phyloP scores from a whole-genome alignment of 352 stramenopile genomes.

The Phytophthora hybrid region DNA sequence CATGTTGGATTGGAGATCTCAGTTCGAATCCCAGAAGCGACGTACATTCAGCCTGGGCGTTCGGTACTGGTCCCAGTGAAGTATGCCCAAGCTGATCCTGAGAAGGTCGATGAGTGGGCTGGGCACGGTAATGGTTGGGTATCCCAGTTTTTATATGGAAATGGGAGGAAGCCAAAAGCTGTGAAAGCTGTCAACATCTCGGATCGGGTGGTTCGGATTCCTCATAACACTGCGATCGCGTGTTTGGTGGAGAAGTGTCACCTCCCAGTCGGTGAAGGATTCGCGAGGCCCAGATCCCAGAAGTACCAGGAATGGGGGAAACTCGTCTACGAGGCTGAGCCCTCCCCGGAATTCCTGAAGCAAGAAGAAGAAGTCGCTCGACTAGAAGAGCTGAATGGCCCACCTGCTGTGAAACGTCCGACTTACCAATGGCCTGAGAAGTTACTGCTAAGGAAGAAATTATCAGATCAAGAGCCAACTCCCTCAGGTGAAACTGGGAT shows the following conservation, averaged over 20 bases:
- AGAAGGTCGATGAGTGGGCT: not conserved
- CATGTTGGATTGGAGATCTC: not conserved
- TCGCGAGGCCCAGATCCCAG: not conserved
- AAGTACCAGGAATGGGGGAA: conserved; percentile 4
- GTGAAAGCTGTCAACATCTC: conserved; percentile 12
- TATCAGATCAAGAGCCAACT: not conserved
- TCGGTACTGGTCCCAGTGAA: not conserved
- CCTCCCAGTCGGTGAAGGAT: not conserved
- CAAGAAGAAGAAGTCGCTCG: not conserved
- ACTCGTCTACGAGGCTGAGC: conserved; percentile 4
- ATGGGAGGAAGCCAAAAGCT: not conserved
- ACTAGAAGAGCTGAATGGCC: not conserved
- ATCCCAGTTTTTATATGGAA: not conserved
- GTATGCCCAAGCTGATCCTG: not conserved
- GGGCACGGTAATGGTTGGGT: not conserved
- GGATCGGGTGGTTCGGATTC: not conserved
- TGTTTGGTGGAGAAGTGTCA: not conserved
- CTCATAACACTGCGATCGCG: not conserved
- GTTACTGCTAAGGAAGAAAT: not conserved
- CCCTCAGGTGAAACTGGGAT: not conserved
- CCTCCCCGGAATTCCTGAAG: not conserved
- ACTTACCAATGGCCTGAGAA: not conserved
- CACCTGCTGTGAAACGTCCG: not conserved
- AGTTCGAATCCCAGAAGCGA: not conserved
- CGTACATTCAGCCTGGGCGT: not conserved